Evolutionary conservation across 441 rosid species (phyloP), one percentile per base, ranked within the genome.

Genomic region (Euphorbia schlechtendalii): DNA sequence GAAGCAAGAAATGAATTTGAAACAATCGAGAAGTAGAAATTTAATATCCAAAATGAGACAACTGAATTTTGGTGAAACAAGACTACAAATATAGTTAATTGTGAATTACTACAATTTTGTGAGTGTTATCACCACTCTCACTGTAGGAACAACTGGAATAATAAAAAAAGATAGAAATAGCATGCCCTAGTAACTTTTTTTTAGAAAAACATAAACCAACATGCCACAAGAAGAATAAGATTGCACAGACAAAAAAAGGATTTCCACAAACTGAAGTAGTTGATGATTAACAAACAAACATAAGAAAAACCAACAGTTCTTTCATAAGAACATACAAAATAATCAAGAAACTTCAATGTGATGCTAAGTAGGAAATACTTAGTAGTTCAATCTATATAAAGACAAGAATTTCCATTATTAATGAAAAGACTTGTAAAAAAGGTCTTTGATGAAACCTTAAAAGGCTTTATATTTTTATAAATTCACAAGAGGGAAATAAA

Each of bases 121-220:
- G 81, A 92, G 90, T 1, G 98, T 86, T 34, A 92, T 82, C 61
- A 92, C 89, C 69, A 90, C 92, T 64, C 90, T 84, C 69, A 92
- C 97, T 0, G 98, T 87, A 0, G 98, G 97, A 20, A 92, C 87
- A 72, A 92, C 97, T 62, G 98, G 98, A 63, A 88, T 90, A 0
- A 96, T n/a, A n/a, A n/a, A n/a, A n/a, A n/a, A n/a, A n/a, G n/a
- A n/a, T n/a, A n/a, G 36, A 8, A 59, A 27, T 11, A 43, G 11
- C 13, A 61, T 25, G 14, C 36, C 27, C 40, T 9, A 17, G 17
- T 9, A 25, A 61, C 13, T 49, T 24, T 61, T 53, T 12, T 25
- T 40, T n/a, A n/a, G n/a, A 12, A 43, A 43, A 61, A 8, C 15
- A 46, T 36, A 46, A 45, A 11, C 65, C 53, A 24, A 15, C 8